These are phyloP conservation scores for Blastobotrys capitulatus DNA, from an alignment of 1,139 yeast genomes.

Conservation along the genomic window DNA sequence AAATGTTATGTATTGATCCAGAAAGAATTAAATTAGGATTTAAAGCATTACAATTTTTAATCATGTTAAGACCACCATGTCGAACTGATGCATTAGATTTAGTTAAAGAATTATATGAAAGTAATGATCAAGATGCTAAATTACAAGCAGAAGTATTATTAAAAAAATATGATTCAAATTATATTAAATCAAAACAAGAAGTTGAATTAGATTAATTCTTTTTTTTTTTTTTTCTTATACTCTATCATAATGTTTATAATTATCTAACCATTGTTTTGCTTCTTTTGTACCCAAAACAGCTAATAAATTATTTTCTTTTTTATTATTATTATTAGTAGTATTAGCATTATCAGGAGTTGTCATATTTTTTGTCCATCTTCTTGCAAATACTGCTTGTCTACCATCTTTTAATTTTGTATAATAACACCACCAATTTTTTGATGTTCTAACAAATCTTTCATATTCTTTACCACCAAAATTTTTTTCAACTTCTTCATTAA, in stretches of 20 bases:
- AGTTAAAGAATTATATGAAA: constrained; percentile 47
- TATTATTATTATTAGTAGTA: constrained; percentile 7
- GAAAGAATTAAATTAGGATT: constrained; percentile 74
- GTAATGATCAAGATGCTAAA: constrained; percentile 48
- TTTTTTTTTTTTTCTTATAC: constrained; percentile 15
- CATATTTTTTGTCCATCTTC: constrained; percentile 24
- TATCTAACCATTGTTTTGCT: constrained; percentile 29
- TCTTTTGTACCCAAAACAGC: constrained; percentile 27
- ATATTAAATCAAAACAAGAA: constrained; percentile 4
- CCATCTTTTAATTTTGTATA: constrained; percentile 24
- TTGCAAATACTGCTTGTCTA: constrained; percentile 26
- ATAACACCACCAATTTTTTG: constrained; percentile 31
- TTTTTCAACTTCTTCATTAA: constrained; percentile 5
- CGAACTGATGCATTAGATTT: constrained; percentile 60
- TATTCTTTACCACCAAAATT: constrained; percentile 19
- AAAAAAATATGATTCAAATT: constrained; percentile 40
- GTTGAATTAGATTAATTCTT: neutral
- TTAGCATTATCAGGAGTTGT: constrained; percentile 9
- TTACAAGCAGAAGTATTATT: constrained; percentile 51
- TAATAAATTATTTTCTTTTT: constrained; percentile 20
- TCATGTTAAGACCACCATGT: constrained; percentile 89
- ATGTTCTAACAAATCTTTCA: constrained; percentile 28
- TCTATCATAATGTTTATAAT: constrained; percentile 25
- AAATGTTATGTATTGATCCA: constrained; percentile 81
- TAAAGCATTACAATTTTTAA: constrained; percentile 66